A percentile compares a stretch with the other conserved stretches of the same genome.
These are phyloP conservation scores for Paraphoma sp. DNA, from an alignment of 2,329 filamentous ascomycete species.

Conservation along the genomic window DNA sequence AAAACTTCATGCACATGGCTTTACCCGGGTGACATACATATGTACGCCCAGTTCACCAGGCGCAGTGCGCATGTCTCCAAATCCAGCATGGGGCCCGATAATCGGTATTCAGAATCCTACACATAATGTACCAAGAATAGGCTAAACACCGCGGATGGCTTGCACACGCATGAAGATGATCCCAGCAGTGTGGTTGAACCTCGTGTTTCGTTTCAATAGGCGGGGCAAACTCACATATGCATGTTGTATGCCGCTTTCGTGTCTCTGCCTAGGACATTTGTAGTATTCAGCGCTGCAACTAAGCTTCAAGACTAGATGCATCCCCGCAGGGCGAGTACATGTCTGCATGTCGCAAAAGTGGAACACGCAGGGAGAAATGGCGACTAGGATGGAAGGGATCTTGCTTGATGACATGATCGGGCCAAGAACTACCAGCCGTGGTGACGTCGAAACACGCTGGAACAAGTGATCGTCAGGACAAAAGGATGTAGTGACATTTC, in stretches of 20 bases:
- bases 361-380: too few species aligned
- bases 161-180: background rate
- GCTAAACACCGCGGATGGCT: background rate
- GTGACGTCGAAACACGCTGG: background rate
- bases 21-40: background rate
- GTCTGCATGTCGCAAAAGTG: too few species aligned
- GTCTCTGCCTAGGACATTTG: too few species aligned
- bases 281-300: too few species aligned
- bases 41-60: background rate
- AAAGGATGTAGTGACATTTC: background rate
- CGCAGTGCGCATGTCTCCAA: too few species aligned
- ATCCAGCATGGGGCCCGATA: too few species aligned
- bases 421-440: background rate
- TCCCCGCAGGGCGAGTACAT: too few species aligned
- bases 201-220: background rate
- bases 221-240: background rate
- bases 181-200: background rate
- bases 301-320: too few species aligned
- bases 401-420: too few species aligned
- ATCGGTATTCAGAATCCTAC: background rate
- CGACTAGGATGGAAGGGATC: too few species aligned
- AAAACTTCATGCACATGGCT: background rate
- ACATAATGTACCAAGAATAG: background rate
- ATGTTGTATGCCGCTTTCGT: background rate
- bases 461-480: background rate